These are phyloP conservation scores for Verticillium dahliae DNA, from an alignment of 2,329 filamentous ascomycete genomes.

Conservation along the genomic window DNA sequence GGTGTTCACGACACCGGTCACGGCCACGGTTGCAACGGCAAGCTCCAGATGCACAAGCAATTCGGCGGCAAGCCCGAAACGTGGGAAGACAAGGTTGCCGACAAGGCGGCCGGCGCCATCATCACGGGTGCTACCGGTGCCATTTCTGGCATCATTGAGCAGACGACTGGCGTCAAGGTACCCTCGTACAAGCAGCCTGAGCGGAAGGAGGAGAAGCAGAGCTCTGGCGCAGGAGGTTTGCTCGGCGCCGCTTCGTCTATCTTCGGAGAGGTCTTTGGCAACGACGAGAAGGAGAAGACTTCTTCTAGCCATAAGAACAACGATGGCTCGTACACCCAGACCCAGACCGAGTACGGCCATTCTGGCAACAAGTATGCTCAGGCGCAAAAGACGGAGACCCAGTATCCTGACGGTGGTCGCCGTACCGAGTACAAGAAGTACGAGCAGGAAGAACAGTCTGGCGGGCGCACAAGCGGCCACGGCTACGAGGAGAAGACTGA, in stretches of 20 bases:
- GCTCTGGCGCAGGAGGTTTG: slow-evolving; percentile 62
- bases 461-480: slow-evolving; percentile 36
- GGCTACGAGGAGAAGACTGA: slow-evolving; percentile 55
- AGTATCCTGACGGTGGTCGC: slow-evolving; percentile 49
- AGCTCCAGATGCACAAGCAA: slow-evolving; percentile 70
- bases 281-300: slow-evolving; percentile 43
- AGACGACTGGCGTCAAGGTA: slow-evolving; percentile 37
- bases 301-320: slow-evolving; percentile 39
- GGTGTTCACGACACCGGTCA: slow-evolving; percentile 79
- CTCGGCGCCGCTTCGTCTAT: slow-evolving; percentile 64
- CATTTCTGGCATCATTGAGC: slow-evolving; percentile 37
- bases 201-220: slow-evolving; percentile 43
- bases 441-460: slow-evolving; percentile 45
- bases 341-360: slow-evolving; percentile 55
- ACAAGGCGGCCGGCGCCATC: slow-evolving; percentile 48
- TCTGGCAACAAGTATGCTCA: slow-evolving; percentile 52
- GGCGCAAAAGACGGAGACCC: slow-evolving; percentile 52
- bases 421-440: slow-evolving; percentile 56
- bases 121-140: slow-evolving; percentile 51
- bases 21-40: slow-evolving; percentile 74
- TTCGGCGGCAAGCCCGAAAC: slow-evolving; percentile 35
- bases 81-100: slow-evolving; percentile 50
- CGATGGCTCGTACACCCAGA: slow-evolving; percentile 56
- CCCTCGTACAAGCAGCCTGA: slow-evolving; percentile 20
- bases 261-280: slow-evolving; percentile 54